A percentile compares a stretch with the other conserved stretches of the same genome.
These are phyloP conservation scores for Cytospora mali DNA, from an alignment of 2,329 filamentous ascomycete genomes.

Conservation along the genomic window DNA sequence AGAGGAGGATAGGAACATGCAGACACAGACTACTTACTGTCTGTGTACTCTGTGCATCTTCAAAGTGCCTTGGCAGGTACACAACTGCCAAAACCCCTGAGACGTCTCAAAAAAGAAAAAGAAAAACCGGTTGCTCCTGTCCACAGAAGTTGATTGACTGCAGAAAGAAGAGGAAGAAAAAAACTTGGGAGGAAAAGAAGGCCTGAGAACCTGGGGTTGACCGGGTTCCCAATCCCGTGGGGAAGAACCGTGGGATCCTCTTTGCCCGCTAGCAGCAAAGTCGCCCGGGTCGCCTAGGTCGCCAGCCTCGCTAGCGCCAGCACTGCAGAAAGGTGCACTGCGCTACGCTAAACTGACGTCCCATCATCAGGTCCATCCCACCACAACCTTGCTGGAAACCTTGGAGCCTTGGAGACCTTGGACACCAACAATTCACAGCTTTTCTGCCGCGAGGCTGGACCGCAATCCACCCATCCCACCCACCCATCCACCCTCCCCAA, in stretches of 20 bases:
- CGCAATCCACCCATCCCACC: not conserved
- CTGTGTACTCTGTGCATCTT: too few relatives aligned
- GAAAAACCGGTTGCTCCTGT: too few relatives aligned
- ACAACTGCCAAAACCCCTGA: too few relatives aligned
- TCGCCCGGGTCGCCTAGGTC: too few relatives aligned
- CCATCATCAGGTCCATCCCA: not conserved
- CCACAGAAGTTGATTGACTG: not conserved
- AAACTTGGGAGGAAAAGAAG: not conserved
- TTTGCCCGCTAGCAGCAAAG: not conserved
- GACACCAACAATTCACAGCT: constrained; percentile 12
- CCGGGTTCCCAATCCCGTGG: not conserved
- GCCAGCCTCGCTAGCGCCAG: not conserved
- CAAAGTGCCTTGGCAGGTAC: too few relatives aligned
- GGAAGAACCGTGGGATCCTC: not conserved
- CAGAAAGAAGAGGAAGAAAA: too few relatives aligned
- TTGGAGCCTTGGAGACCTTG: too few relatives aligned
- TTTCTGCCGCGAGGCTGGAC: constrained; percentile 8
- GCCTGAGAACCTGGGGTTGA: not conserved
- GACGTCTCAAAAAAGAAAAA: too few relatives aligned
- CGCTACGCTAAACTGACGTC: constrained; percentile 1
- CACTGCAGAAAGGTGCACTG: constrained; percentile 1
- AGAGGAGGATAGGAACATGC: too few relatives aligned
- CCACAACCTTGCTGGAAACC: not conserved
- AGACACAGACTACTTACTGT: too few relatives aligned
- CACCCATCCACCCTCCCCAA: constrained; percentile 26